Base-by-base conservation (phyloP, 2,329 filamentous ascomycete genomes). In the Hypoxylon sp. region DNA sequence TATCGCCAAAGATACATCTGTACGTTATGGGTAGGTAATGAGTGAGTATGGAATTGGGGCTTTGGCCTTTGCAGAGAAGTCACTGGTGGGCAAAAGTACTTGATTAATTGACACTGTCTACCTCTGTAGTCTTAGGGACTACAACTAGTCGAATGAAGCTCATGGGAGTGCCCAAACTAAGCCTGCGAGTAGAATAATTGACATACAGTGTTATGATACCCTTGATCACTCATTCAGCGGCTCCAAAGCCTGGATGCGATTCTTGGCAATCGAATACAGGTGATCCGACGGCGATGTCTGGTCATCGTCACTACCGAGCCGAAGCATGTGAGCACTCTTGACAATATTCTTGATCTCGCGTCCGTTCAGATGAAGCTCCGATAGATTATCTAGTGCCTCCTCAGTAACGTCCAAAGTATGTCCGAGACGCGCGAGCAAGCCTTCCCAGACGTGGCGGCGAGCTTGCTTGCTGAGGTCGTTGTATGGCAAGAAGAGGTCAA, bases 321-420 rank as follows among this genome's bases (percentile, higher is more conserved):
- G 73, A 10, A 83, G 78, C 5, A 83, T 54, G 64, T 80, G 77
- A 0, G 79, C 77, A 5, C 78, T 79, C 75, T 84, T 83, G 72
- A 83, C 74, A n/a, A 81, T 69, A 52, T 85, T 86, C 77, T 86
- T 85, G 65, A 86, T 86, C 78, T 86, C 83, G 22, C 84, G 77
- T 3, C 85, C 84, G 53, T 86, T 86, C 47, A 86, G 76, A 3
- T 81, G 75, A 55, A 84, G 75, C 22, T 73, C 64, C 0, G 82
- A 77, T 37, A 86, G 75, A 55, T 79, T 73, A n/a, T 76, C 75
- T 1, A 82, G 57, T 13, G 78, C 74, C 0, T 73, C 75, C 0
- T 78, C 75, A 0, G 60, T 70, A 3, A 82, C 66, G 8, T 81
- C 79, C 4, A 73, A 76, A n/a, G 74, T 69, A 0, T 53, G 46